These are phyloP conservation scores for Boletus vinaceobasis DNA, from an alignment of 768 basidiomycete genomes.

Conservation along the genomic window DNA sequence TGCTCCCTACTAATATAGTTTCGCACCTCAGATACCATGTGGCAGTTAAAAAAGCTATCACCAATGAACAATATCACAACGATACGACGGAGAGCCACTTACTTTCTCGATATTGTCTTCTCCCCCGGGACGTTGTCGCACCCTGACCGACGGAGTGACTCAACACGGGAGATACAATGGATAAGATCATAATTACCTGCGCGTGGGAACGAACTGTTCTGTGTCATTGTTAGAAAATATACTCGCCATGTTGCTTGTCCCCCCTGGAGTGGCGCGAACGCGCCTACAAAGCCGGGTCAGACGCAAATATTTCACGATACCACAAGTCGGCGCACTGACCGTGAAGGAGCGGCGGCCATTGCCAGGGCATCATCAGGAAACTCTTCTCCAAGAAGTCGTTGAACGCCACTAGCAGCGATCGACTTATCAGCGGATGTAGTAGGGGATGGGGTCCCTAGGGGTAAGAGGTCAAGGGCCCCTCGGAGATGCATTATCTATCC, in stretches of 20 bases:
- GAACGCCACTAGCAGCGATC: neutral
- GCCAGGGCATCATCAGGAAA: slow-evolving; percentile 60
- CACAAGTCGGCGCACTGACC: slow-evolving; percentile 18
- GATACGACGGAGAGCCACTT: slow-evolving; percentile 14
- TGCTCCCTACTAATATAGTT: neutral
- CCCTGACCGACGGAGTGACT: slow-evolving; percentile 36
- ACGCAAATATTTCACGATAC: neutral
- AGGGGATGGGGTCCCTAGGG: slow-evolving; percentile 10
- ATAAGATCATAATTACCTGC: slow-evolving; percentile 43
- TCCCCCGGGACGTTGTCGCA: slow-evolving; percentile 67
- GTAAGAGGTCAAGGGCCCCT: neutral
- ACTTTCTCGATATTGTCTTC: slow-evolving; percentile 52
- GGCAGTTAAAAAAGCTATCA: slow-evolving; percentile 27
- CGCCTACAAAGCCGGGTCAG: slow-evolving; percentile 27
- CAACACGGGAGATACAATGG: neutral
- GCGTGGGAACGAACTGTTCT: slow-evolving; percentile 63
- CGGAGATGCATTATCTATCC: neutral
- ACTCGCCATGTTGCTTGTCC: slow-evolving; percentile 22
- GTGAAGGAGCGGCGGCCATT: slow-evolving; percentile 35
- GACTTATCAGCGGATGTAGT: slow-evolving; percentile 5
- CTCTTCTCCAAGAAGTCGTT: slow-evolving; percentile 25
- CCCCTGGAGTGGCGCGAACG: slow-evolving; percentile 33
- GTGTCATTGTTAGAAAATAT: slow-evolving; percentile 46
- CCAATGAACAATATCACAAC: neutral
- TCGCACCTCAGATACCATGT: neutral